Base-by-base conservation (phyloP, 192 early-diverging fungal species). In the Thamnidium elegans region DNA sequence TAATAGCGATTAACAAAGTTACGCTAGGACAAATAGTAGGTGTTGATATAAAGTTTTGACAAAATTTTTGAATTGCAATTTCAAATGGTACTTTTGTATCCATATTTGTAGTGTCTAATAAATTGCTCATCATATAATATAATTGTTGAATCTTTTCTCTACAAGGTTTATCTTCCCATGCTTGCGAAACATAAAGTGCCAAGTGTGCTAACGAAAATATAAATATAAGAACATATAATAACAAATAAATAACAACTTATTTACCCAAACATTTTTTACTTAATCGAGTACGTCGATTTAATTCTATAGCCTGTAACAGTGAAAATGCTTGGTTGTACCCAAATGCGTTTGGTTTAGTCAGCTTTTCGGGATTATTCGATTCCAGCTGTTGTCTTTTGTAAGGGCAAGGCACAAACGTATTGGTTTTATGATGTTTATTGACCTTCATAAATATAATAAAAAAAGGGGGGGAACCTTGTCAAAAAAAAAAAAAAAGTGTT, bases 1-100 rank as follows among this genome's bases (percentile, higher is more conserved):
- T 67, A 3, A 77, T 66, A 7, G 81, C 81, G 1, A 82, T 58
- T 11, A 79, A 71, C 20, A 82, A 66, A 1, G 81, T 79, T 51
- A 78, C 43, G 20, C 71, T 77, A 44, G 81, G 75, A 48, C 70
- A 79, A 10, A 62, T 64, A 11, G 63, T 61, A 17, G 73, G 73
- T 13, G 64, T 63, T 3, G 73, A 50, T 17, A 64, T 36, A n/a
- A 20, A 19, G 15, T 59, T 70, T 4, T 31, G 50, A 63, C 63
- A 70, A 51, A 64, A 64, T 44, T 30, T 51, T 17, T 48, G n/a
- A 13, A 69, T 26, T 30, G 73, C 63, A 26, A 54, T 48, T 19
- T 75, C 54, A 20, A 75, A 42, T 56, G 55, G 55, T 56, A 19
- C 19, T 19, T 36, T 56, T 9, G 31, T 56, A 19, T 56, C 55